Evolutionary conservation across 148 eudicot species (phyloP).

Genomic region (Camellia japonica): DNA sequence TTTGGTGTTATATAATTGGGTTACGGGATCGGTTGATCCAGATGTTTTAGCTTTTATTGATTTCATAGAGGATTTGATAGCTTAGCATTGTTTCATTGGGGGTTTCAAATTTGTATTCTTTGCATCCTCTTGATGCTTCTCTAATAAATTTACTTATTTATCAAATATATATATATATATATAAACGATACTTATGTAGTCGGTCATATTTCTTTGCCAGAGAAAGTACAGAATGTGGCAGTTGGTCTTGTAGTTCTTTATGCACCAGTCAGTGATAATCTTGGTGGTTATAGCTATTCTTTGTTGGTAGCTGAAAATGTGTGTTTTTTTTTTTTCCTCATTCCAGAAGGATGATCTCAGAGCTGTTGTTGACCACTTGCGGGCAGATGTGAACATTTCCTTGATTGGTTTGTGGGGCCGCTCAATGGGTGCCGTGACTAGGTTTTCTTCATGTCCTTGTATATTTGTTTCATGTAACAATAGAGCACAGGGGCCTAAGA

Average conservation of each 20-base stretch:
- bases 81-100: too few species aligned
- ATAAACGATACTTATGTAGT: background rate
- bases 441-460: conserved; percentile 38
- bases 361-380: conserved; percentile 80
- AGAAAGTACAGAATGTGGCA: background rate
- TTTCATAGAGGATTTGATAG: too few species aligned
- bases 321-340: conserved; percentile 4
- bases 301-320: conserved; percentile 2
- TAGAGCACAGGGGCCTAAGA: background rate
- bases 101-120: too few species aligned
- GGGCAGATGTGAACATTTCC: conserved; percentile 82
- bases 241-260: conserved; percentile 4
- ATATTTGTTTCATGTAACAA: background rate
- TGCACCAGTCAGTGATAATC: conserved; percentile 1
- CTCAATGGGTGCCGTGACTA: conserved; percentile 98
- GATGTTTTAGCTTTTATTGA: too few species aligned
- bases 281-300: background rate
- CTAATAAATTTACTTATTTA: background rate
- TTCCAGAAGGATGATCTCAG: conserved; percentile 87
- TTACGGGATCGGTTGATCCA: too few species aligned
- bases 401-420: conserved; percentile 99
- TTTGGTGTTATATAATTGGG: too few species aligned
- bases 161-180: background rate
- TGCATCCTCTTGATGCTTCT: background rate
- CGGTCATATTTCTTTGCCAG: background rate